Conservation (phyloP, 768 basidiomycete genomes). For the Lactifluus hygrophoroides region DNA sequence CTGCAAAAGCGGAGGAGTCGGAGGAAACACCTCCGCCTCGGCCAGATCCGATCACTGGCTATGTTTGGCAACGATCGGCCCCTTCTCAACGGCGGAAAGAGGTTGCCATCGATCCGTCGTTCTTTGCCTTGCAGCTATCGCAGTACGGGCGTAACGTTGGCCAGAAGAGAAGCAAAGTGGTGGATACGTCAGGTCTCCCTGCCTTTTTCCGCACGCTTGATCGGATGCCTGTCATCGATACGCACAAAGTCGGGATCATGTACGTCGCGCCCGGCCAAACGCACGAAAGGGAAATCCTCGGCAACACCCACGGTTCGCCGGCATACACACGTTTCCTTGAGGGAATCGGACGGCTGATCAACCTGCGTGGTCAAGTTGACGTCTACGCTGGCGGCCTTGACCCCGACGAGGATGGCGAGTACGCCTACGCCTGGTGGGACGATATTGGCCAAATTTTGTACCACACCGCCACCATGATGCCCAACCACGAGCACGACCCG, state of each 20-base stretch:
- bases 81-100: slow-evolving; percentile 87
- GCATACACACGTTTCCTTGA: slow-evolving; percentile 91
- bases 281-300: slow-evolving; percentile 75
- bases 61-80: slow-evolving; percentile 80
- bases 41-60: slow-evolving; percentile 74
- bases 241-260: slow-evolving; percentile 92
- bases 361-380: slow-evolving; percentile 81
- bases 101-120: slow-evolving; percentile 77
- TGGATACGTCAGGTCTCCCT: slow-evolving; percentile 45
- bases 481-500: slow-evolving; percentile 58
- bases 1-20: slow-evolving; percentile 5
- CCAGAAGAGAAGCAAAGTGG: slow-evolving; percentile 38
- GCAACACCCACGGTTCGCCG: slow-evolving; percentile 87
- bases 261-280: slow-evolving; percentile 92
- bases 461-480: slow-evolving; percentile 98
- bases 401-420: slow-evolving; percentile 88
- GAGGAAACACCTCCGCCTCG: slow-evolving; percentile 26
- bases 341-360: slow-evolving; percentile 80
- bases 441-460: slow-evolving; percentile 93
- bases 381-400: slow-evolving; percentile 90
- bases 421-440: slow-evolving; percentile 99
- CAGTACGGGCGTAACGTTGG: slow-evolving; percentile 52
- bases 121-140: slow-evolving; percentile 79
- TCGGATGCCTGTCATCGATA: slow-evolving; percentile 88
- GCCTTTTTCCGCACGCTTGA: slow-evolving; percentile 64